phyloP scores from a whole-genome alignment of 2,329 filamentous ascomycete species.

The Anthostomella pinea region DNA sequence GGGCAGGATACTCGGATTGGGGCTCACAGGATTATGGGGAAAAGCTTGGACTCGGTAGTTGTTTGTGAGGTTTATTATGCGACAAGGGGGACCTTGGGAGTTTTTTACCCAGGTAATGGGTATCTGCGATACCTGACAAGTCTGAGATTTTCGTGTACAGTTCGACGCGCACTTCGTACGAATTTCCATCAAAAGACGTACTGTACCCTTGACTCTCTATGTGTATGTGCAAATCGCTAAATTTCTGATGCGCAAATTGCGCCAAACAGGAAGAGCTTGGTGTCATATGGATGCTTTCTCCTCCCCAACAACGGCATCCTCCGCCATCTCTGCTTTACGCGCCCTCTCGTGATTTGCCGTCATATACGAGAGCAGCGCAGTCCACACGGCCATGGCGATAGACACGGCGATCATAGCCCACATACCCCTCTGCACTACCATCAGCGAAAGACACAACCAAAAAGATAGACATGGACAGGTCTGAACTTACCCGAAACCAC shows the following conservation, averaged over 20 bases:
- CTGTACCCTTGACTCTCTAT: too few relatives aligned
- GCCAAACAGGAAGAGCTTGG: background rate
- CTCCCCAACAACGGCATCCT: slow-evolving; percentile 1
- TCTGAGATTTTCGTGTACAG: too few relatives aligned
- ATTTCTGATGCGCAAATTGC: background rate
- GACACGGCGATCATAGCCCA: slow-evolving; percentile 68
- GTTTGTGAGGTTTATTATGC: too few relatives aligned
- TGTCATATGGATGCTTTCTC: slow-evolving; percentile 1
- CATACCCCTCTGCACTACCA: slow-evolving; percentile 66
- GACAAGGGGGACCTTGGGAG: too few relatives aligned
- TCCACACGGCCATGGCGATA: slow-evolving; percentile 60
- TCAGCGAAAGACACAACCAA: background rate
- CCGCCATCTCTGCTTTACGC: slow-evolving; percentile 16
- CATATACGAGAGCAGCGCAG: slow-evolving; percentile 48
- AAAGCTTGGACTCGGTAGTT: too few relatives aligned
- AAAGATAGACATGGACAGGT: background rate
- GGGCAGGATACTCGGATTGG: too few relatives aligned
- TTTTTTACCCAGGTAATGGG: too few relatives aligned
- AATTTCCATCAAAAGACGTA: too few relatives aligned
- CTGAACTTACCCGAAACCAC: slow-evolving; percentile 55
- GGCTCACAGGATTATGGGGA: too few relatives aligned
- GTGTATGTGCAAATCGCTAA: background rate
- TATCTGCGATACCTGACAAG: too few relatives aligned
- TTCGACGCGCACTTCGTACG: too few relatives aligned
- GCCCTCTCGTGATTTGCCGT: slow-evolving; percentile 36